Percentiles rank a stretch among this genome's conserved stretches.
These are phyloP conservation scores for Saccharomycopsis hybrid DNA, from an alignment of 1,139 yeast genomes.

Conservation along the genomic window DNA sequence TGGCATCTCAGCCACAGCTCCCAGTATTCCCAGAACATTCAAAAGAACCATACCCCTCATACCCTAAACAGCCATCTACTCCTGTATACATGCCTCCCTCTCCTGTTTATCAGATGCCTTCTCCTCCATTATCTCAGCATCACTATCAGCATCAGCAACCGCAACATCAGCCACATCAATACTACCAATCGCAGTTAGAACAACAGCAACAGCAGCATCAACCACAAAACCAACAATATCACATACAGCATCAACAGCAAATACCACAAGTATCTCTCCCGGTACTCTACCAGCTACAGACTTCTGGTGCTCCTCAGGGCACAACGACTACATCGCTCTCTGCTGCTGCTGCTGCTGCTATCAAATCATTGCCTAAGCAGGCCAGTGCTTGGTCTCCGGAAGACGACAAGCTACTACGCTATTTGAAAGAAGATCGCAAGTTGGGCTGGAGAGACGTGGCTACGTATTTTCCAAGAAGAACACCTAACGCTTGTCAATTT, in stretches of 20 bases:
- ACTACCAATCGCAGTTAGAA: not conserved
- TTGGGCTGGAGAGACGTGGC: slow-evolving; percentile 82
- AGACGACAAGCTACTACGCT: slow-evolving; percentile 63
- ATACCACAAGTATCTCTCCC: no score
- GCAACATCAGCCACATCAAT: no score
- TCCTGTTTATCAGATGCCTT: slow-evolving; percentile 2
- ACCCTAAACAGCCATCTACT: not conserved
- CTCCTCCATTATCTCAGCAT: not conserved
- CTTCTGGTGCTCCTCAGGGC: not conserved
- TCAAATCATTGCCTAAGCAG: slow-evolving; percentile 14
- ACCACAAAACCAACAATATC: not conserved
- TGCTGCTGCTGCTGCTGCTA: not conserved
- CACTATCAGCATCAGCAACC: no score
- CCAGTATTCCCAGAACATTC: not conserved
- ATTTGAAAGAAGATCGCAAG: slow-evolving; percentile 63
- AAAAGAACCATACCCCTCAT: not conserved
- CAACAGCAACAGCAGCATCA: not conserved
- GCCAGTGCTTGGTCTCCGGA: slow-evolving; percentile 63
- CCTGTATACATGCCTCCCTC: slow-evolving; percentile 8
- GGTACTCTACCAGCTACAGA: not conserved
- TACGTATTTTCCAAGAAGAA: slow-evolving; percentile 58
- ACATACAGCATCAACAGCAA: not conserved
- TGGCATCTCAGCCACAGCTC: not conserved
- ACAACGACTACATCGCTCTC: not conserved
- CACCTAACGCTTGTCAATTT: slow-evolving; percentile 80